Conservation (phyloP, 2,329 filamentous ascomycete species). For the Parafenestella ontariensis region DNA sequence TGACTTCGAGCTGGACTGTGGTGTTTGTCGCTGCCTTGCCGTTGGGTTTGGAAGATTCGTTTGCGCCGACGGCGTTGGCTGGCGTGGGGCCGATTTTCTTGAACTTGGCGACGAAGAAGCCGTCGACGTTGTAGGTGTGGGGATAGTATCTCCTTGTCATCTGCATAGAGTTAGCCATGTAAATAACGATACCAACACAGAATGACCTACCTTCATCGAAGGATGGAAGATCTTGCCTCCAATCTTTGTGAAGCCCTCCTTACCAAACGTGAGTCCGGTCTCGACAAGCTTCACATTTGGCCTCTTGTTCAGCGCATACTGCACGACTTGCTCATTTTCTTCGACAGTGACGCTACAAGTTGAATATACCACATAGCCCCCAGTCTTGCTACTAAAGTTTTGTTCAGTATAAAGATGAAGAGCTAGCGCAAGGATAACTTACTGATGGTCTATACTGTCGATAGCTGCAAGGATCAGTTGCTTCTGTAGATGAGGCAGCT, state of each 20-base stretch:
- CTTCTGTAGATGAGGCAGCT: conserved; percentile 92
- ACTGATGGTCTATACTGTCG: conserved; percentile 90
- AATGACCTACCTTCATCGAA: conserved; percentile 74
- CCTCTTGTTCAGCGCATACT: conserved; percentile 88
- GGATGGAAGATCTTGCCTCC: conserved; percentile 91
- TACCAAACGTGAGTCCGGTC: conserved; percentile 87
- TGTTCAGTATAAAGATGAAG: too few relatives aligned
- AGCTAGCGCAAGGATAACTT: too few relatives aligned
- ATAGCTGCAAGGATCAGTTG: conserved; percentile 92
- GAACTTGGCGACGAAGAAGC: conserved; percentile 98
- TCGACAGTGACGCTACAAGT: conserved; percentile 95
- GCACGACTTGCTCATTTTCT: conserved; percentile 91
- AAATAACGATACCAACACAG: too few relatives aligned
- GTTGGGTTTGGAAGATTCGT: conserved; percentile 35
- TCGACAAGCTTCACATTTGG: conserved; percentile 95
- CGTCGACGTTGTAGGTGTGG: conserved; percentile 70
- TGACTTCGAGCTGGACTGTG: conserved; percentile 53
- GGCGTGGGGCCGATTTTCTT: conserved; percentile 87
- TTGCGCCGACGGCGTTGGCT: conserved; percentile 57
- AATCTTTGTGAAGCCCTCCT: conserved; percentile 89
- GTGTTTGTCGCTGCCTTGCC: conserved; percentile 49
- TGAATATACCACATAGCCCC: conserved; percentile 95
- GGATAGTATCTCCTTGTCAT: conserved; percentile 47
- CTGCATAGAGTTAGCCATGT: conserved; percentile 61
- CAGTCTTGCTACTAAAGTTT: conserved; percentile 90